Evolutionary conservation across 2,329 filamentous ascomycete species (phyloP).

Genomic region (Cadophora sp.): DNA sequence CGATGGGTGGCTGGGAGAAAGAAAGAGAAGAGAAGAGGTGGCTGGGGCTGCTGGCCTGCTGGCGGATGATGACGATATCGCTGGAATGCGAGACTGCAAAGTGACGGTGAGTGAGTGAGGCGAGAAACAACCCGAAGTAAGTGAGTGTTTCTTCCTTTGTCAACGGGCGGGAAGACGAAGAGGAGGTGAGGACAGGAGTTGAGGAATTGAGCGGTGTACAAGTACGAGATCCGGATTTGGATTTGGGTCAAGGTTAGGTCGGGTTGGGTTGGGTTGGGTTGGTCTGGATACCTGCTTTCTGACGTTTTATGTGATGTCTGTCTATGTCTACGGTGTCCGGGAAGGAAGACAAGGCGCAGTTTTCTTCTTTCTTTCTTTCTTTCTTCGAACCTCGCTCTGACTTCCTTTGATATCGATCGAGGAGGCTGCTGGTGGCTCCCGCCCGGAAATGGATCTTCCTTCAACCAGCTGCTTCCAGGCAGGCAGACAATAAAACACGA

Average conservation of each 20-base stretch:
- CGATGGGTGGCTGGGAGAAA: conserved; percentile 2
- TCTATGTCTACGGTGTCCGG: not conserved
- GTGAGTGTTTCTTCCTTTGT: not conserved
- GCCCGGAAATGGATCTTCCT: not conserved
- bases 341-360: not conserved
- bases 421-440: not conserved
- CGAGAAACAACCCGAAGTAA: conserved; percentile 8
- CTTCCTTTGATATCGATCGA: not conserved
- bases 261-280: no score
- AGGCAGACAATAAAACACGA: conserved; percentile 5
- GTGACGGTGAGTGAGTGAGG: conserved; percentile 10
- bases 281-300: not conserved
- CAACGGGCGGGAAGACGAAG: not conserved
- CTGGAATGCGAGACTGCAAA: not conserved
- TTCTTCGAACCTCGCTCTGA: not conserved
- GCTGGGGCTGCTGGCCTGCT: not conserved
- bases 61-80: conserved; percentile 8
- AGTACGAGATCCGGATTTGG: conserved; percentile 12
- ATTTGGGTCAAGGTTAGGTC: conserved; percentile 1
- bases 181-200: conserved; percentile 13
- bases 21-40: not conserved
- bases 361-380: not conserved
- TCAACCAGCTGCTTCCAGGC: no score
- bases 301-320: not conserved
- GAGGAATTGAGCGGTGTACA: conserved; percentile 5